Percentiles rank a stretch among this genome's conserved stretches.
These are phyloP conservation scores for Fragaria vesca DNA, from an alignment of 306 rosid genomes.

Conservation along the genomic window DNA sequence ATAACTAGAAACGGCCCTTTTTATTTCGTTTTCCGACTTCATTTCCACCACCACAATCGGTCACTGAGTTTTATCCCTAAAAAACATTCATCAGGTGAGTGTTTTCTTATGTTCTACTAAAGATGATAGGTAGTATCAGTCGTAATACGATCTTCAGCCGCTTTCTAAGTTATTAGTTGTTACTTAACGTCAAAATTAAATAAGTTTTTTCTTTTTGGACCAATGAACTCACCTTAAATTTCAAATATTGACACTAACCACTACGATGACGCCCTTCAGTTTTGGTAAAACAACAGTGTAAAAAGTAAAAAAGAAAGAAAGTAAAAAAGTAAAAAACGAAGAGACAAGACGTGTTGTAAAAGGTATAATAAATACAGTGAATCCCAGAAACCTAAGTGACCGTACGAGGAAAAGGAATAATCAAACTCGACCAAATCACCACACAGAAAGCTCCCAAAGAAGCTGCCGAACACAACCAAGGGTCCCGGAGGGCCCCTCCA, in stretches of 20 bases:
- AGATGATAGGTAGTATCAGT: not conserved
- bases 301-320: not conserved
- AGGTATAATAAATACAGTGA: not conserved
- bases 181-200: too few species aligned
- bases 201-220: not conserved
- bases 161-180: too few species aligned
- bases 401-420: conserved; percentile 12
- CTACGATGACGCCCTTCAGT: not conserved
- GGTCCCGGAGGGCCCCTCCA: not conserved
- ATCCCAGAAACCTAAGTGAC: not conserved
- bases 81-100: too few species aligned
- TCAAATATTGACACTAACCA: not conserved
- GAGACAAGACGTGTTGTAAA: conserved; percentile 1
- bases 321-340: not conserved
- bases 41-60: not conserved
- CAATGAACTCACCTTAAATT: not conserved
- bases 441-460: not conserved
- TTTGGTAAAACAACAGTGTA: not conserved
- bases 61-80: not conserved
- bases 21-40: too few species aligned
- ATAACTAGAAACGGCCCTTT: too few species aligned
- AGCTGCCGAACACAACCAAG: not conserved
- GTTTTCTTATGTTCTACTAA: too few species aligned
- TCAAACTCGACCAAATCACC: not conserved
- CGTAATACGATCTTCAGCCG: too few species aligned